Base-by-base conservation (phyloP, 306 rosid species). In the Myrica gale region DNA sequence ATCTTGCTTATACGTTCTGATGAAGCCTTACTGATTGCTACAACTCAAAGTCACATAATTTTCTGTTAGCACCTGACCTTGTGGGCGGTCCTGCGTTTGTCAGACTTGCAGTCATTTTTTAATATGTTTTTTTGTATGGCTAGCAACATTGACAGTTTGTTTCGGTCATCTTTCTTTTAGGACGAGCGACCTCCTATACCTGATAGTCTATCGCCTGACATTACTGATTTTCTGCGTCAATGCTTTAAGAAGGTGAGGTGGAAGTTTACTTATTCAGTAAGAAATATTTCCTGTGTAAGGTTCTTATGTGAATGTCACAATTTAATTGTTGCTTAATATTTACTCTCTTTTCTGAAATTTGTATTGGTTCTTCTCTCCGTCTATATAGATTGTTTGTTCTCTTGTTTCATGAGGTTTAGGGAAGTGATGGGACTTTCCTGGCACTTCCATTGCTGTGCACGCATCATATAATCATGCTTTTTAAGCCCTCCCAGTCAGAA, bases 121-220 rank as follows among this genome's bases (percentile, higher is more conserved):
- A 46, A 46, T 75, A 61, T 71, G 63, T 53, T 65, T 50, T 58
- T 54, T 41, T 75, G 51, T 71, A 69, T 39, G 71, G 20, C 7
- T 51, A 13, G 71, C 23, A 47, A 69, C 7, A 5, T 16, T 56
- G 65, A 58, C 42, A 3, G 7, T 8, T 43, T 57, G 56, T 61
- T 69, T 19, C 74, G 81, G 69, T 69, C 58, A 52, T 45, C 80
- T 82, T 72, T 80, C 57, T 85, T 78, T 75, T 92, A 95, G 99
- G 99, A 95, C 66, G 91, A 92, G 72, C 96, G 83, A 76, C 98
- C 99, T 79, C 99, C 99, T 67, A 92, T 95, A 79, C 99, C 99
- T 26, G 98, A 95, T 82, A 86, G 97, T 85, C 85, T 95, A 62
- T 89, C 98, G 74, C 90, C 89, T 61, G 96, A 95, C 82, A 90